phyloP scores from a whole-genome alignment of 768 basidiomycete species.

The Boletus insuetus region DNA sequence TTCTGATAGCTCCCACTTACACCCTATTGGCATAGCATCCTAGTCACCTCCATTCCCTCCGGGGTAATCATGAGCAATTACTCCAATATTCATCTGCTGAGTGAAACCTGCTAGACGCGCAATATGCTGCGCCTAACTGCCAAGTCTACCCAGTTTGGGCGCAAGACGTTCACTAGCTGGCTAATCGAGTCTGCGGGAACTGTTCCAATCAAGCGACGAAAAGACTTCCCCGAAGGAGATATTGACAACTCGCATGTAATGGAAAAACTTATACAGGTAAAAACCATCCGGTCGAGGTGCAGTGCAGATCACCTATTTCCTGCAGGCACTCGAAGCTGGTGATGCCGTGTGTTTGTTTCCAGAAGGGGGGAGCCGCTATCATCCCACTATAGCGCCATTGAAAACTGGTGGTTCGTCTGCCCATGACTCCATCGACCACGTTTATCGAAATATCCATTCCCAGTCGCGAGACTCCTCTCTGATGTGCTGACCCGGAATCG shows the following conservation, averaged over 20 bases:
- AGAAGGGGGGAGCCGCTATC: constrained; percentile 83
- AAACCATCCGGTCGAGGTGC: background rate
- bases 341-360: constrained; percentile 84
- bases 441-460: background rate
- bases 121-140: constrained; percentile 83
- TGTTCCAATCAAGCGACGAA: constrained; percentile 74
- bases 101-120: constrained; percentile 48
- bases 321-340: constrained; percentile 68
- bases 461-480: constrained; percentile 79
- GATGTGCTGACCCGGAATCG: constrained; percentile 71
- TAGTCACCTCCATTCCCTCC: constrained; percentile 71
- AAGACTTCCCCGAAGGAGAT: constrained; percentile 55
- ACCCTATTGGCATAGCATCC: constrained; percentile 42
- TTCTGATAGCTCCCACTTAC: background rate
- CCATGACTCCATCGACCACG: background rate
- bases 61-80: constrained; percentile 40
- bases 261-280: constrained; percentile 64
- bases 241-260: constrained; percentile 70
- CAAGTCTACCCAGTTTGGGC: constrained; percentile 84
- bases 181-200: constrained; percentile 87
- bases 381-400: constrained; percentile 82
- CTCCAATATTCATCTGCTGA: constrained; percentile 5
- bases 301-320: constrained; percentile 8
- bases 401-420: constrained; percentile 74
- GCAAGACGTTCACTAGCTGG: constrained; percentile 84